Conservation (phyloP, 169 alveolate genomes). For the Plasmodium coatneyi region DNA sequence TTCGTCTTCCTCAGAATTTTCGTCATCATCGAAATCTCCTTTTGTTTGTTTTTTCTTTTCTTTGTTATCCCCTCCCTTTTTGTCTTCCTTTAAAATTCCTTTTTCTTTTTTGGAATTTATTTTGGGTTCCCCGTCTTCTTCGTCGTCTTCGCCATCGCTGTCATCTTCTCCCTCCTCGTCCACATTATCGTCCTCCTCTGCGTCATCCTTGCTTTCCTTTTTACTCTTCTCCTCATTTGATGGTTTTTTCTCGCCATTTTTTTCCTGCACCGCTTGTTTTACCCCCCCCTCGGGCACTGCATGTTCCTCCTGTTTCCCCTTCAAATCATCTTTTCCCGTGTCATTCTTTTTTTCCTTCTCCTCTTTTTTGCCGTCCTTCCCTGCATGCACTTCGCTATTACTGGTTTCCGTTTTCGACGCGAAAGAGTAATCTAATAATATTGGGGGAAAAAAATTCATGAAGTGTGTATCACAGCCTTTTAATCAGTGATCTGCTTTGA, state of each 20-base stretch:
- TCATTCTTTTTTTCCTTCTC: not conserved
- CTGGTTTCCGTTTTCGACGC: not conserved
- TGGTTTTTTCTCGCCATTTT: not conserved
- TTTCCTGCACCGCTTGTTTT: not conserved
- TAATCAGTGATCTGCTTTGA: not conserved
- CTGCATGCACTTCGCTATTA: slow-evolving; percentile 1
- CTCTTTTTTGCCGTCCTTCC: slow-evolving; percentile 10
- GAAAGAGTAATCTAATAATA: slow-evolving; percentile 40
- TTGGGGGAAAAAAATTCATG: not conserved
- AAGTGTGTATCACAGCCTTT: not conserved
- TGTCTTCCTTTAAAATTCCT: not conserved
- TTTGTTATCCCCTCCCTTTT: slow-evolving; percentile 2
- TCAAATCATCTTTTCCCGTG: not conserved
- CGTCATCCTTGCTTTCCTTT: slow-evolving; percentile 9
- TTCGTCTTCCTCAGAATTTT: not conserved
- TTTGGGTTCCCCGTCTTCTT: slow-evolving; percentile 16
- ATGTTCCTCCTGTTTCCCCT: slow-evolving; percentile 1
- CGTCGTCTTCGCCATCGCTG: slow-evolving; percentile 23
- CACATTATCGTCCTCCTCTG: not conserved
- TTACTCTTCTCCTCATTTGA: not conserved
- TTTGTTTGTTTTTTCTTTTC: slow-evolving; percentile 3
- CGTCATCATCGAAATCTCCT: not conserved
- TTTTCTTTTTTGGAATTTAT: not conserved
- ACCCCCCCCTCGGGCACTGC: not conserved
- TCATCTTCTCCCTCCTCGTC: not conserved